Base-by-base conservation (phyloP, 306 rosid species). In the Prunus campanulata region DNA sequence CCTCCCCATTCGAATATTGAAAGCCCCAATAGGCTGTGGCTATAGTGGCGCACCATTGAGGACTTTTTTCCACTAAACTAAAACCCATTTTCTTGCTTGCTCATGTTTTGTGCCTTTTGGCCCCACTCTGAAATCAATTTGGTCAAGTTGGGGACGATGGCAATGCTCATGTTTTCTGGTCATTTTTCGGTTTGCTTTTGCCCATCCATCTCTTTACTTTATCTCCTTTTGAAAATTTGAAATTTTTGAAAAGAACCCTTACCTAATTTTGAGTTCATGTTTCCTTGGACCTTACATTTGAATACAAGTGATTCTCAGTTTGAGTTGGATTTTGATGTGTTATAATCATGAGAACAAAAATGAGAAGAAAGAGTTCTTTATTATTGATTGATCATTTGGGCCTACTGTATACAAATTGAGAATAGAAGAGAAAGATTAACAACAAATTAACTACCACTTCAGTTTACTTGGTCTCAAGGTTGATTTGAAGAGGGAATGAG, bases 31-130 rank as follows among this genome's bases (percentile, higher is more conserved):
- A 47, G 51, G 50, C 46, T 24, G 46, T 78, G 44, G 63, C 32
- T 27, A 14, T 70, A 70, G 80, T 83, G 86, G 82, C 67, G 83
- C 86, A 74, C 77, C 70, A 70, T 32, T 74, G 29, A 3, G 11
- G 56, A 67, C 57, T 54, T 66, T 78, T 64, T 16, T 29, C 60
- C 47, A 49, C 49, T n/a, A 13, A 16, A 61, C 66, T 2, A 2
- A 27, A 2, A 16, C 52, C 77, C 68, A 51, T 76, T 57, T 25
- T 63, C 35, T 20, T 44, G 73, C 74, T 76, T 47, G 42, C 47
- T 66, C 11, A 25, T 64, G 66, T 79, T 66, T 9, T 67, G 47
- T 35, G 70, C 65, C 74, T 66, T 74, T 67, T 6, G 83, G 56
- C 51, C 79, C 79, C 79, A 59, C 76, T 68, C 20, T 49, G 79